phyloP scores from a whole-genome alignment of 805 yeast genomes.

The Suhomyces canberraensis region DNA sequence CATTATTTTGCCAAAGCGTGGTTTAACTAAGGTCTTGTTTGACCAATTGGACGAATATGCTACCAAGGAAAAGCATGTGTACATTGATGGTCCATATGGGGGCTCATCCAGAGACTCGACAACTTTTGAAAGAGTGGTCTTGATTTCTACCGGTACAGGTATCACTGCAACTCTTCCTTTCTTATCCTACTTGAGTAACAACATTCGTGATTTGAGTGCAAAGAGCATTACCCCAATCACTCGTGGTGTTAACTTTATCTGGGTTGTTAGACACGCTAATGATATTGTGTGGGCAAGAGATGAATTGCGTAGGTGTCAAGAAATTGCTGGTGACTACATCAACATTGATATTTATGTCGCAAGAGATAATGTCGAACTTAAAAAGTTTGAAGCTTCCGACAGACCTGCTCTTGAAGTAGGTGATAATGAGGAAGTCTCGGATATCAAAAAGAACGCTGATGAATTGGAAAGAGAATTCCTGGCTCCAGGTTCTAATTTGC shows the following conservation, averaged over 20 bases:
- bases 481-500: not conserved
- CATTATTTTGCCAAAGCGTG: constrained; percentile 44
- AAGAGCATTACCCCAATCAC: constrained; percentile 14
- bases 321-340: constrained; percentile 24
- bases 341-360: constrained; percentile 25
- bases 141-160: constrained; percentile 52
- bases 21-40: constrained; percentile 41
- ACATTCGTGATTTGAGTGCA: constrained; percentile 6
- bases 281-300: constrained; percentile 39
- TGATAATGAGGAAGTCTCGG: constrained; percentile 1
- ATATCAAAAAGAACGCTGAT: not conserved
- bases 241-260: constrained; percentile 36
- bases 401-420: not conserved
- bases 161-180: constrained; percentile 50
- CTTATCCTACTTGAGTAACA: constrained; percentile 23
- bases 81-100: constrained; percentile 58
- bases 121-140: constrained; percentile 41
- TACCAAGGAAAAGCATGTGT: constrained; percentile 28
- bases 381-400: not conserved
- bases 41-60: constrained; percentile 27
- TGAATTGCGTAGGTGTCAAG: constrained; percentile 29
- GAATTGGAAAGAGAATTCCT: constrained; percentile 1
- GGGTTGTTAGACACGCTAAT: constrained; percentile 38
- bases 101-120: constrained; percentile 45
- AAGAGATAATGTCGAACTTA: not conserved